A percentile compares a stretch with the other conserved stretches of the same genome.
Evolutionary conservation across 345 rosid genomes (phyloP).

Genomic region (Salix udensis): DNA sequence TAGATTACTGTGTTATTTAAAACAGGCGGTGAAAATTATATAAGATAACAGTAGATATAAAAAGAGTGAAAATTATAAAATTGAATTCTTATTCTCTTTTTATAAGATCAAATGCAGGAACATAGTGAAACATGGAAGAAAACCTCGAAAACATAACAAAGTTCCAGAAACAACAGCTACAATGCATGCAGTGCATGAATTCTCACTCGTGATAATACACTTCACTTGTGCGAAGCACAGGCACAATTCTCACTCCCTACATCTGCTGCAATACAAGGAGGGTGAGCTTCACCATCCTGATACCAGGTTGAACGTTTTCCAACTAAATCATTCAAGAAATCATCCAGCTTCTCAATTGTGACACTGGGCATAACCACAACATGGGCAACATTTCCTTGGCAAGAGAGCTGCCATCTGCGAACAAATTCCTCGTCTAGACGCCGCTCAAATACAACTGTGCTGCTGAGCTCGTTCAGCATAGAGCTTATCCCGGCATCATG

Average conservation of each 20-base stretch:
- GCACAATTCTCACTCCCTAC: conserved; percentile 62
- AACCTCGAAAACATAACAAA: no score
- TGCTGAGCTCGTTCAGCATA: conserved; percentile 90
- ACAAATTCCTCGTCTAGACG: conserved; percentile 84
- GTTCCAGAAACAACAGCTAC: conserved; percentile 11
- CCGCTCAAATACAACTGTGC: conserved; percentile 95
- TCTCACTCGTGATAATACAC: background rate
- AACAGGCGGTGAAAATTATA: no score
- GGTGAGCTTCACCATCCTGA: conserved; percentile 32
- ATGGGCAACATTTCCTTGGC: conserved; percentile 81
- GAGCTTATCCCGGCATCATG: conserved; percentile 70
- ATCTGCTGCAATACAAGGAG: conserved; percentile 64
- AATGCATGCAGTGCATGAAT: background rate
- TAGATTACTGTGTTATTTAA: no score
- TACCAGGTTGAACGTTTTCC: conserved; percentile 64
- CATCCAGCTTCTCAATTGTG: conserved; percentile 69
- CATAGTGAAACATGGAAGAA: background rate
- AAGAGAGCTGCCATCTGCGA: conserved; percentile 93
- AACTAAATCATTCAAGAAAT: conserved; percentile 58
- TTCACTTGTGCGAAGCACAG: conserved; percentile 61
- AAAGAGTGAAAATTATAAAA: no score
- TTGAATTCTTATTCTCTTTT: no score
- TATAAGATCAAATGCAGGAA: background rate
- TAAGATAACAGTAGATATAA: no score
- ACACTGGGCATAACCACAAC: conserved; percentile 95